Base-by-base conservation (phyloP, 495 filamentous ascomycete species). In the Podospora comata region DNA sequence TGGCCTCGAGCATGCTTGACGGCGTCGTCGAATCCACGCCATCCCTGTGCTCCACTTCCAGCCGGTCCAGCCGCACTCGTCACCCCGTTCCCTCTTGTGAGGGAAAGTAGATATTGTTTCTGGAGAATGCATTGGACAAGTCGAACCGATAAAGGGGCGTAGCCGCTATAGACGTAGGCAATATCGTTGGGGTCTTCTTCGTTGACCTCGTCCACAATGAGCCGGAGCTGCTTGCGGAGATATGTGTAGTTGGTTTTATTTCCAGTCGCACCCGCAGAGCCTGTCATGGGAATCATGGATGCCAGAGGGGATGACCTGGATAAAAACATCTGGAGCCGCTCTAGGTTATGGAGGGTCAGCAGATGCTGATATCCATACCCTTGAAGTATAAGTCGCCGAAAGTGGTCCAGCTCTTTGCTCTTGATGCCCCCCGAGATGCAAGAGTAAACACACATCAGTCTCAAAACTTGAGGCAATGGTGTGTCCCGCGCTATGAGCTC, bases 151-250 rank as follows among this genome's bases (percentile, higher is more conserved):
- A 99, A 85, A 2, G 96, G 95, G 5, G 96, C 96, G 76, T 97
- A 98, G 59, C 96, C 96, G 70, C 91, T 94, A 82, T 97, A 99
- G 44, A 96, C 94, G 74, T 98, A 99, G 11, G 96, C 92, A 69
- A 98, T 91, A 69, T 99, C 96, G 71, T 94, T 89, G 9, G 96
- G 96, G n/a, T 97, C 92, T 59, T 94, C 89, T 77, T 98, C 96
- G 75, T 96, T 94, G 67, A 98, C 94, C 76, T 99, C 96, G 76
- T 98, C 94, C 64, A 97, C 90, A 70, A 97, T 94, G 61, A 99
- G 86, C 27, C 90, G 87, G 28, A 99, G 88, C 68, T 87, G 86
- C 75, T 92, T 93, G 39, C 96, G 90, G 15, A 97, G 82, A 74
- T 91, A 91, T 27, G 86, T 87, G 82, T 97, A 99, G 75, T 97